These are phyloP conservation scores for Exidia glandulosa DNA, from an alignment of 768 basidiomycete genomes.

Conservation along the genomic window DNA sequence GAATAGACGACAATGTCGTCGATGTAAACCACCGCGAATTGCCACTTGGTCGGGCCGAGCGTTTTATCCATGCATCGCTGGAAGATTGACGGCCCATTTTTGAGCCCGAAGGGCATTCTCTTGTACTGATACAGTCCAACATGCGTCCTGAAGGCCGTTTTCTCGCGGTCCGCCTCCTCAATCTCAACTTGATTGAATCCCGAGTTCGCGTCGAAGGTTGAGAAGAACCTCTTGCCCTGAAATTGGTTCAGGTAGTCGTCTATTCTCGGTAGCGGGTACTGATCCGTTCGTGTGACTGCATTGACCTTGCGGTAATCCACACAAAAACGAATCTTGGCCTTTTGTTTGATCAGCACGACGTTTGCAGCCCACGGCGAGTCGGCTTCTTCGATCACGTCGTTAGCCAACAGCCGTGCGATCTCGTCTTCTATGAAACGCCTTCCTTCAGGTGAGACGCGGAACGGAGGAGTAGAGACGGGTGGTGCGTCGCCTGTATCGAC, in stretches of 20 bases:
- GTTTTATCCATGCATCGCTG: no score
- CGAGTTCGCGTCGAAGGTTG: conserved; percentile 24
- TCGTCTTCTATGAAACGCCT: no score
- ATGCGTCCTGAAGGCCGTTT: conserved; percentile 29
- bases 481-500: no score
- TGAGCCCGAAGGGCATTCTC: conserved; percentile 29
- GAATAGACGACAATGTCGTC: no score
- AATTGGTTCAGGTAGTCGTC: conserved; percentile 19
- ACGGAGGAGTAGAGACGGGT: no score
- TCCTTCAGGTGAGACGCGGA: no score
- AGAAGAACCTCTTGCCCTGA: conserved; percentile 19
- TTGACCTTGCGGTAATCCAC: conserved; percentile 17
- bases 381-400: conserved; percentile 19
- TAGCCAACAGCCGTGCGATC: no score
- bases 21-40: no score
- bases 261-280: conserved; percentile 19
- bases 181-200: conserved; percentile 32
- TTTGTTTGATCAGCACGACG: no score
- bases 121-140: conserved; percentile 29
- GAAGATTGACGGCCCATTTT: conserved; percentile 9
- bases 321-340: no score
- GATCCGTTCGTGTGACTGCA: conserved; percentile 13
- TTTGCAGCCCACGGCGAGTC: no score
- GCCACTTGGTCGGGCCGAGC: no score
- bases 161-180: conserved; percentile 16